Percentiles rank a stretch among this genome's conserved stretches.
Evolutionary conservation across 2,329 filamentous ascomycete genomes (phyloP).

Genomic region (Aspergillus japonicus): DNA sequence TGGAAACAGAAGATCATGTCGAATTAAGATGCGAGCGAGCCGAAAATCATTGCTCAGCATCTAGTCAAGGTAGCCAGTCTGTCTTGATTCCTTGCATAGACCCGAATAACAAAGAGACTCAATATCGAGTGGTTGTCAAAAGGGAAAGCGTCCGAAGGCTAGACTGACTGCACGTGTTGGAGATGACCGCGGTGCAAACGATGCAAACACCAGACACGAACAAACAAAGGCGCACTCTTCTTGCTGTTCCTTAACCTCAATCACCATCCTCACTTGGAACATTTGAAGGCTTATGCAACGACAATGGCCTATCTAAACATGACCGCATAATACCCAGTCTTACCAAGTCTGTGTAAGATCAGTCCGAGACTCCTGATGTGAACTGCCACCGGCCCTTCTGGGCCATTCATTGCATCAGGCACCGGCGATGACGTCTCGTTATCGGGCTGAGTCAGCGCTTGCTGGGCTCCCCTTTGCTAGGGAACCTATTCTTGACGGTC

Average conservation of each 20-base stretch:
- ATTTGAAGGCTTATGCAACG: background rate
- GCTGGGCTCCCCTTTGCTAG: background rate
- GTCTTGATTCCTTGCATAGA: background rate
- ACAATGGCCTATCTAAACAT: background rate
- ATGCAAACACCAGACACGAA: slow-evolving; percentile 1
- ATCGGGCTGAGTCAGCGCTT: slow-evolving; percentile 5
- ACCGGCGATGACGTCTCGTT: slow-evolving; percentile 3
- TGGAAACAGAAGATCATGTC: background rate
- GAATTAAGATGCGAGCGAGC: background rate
- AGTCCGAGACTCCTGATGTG: background rate
- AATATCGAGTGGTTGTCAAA: background rate
- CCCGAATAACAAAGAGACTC: background rate
- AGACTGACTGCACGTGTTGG: background rate
- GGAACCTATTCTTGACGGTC: background rate
- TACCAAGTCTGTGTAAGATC: background rate
- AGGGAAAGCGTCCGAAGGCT: background rate
- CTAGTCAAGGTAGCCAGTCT: background rate
- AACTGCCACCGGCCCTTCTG: background rate
- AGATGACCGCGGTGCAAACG: background rate
- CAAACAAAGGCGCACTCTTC: background rate
- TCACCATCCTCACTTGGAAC: too few relatives aligned
- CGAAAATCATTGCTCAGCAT: background rate
- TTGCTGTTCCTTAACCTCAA: background rate
- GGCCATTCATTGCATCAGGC: background rate
- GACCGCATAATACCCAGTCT: background rate